Evolutionary conservation across 371 early-diverging fungal species (phyloP).

Genomic region (Mucor indicus): DNA sequence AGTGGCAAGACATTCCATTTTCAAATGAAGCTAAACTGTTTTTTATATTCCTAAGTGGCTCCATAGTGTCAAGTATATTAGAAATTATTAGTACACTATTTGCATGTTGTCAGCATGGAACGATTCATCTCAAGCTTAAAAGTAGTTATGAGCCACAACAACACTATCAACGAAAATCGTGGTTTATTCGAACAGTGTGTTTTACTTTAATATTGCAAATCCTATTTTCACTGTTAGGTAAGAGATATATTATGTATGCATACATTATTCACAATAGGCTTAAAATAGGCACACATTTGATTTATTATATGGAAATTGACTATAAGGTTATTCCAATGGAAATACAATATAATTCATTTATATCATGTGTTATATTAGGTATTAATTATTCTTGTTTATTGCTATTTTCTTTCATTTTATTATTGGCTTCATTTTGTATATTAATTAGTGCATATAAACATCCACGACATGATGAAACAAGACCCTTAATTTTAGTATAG

Average conservation of each 20-base stretch:
- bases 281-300: constrained; percentile 18
- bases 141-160: not conserved
- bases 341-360: constrained; percentile 9
- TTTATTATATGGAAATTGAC: constrained; percentile 11
- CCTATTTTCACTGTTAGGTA: constrained; percentile 19
- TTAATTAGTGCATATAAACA: constrained; percentile 15
- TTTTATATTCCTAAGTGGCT: constrained; percentile 10
- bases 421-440: constrained; percentile 23
- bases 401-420: constrained; percentile 12
- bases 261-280: not conserved
- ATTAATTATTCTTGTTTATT: constrained; percentile 20
- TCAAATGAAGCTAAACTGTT: constrained; percentile 8
- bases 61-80: constrained; percentile 6
- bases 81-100: constrained; percentile 7
- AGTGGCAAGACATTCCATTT: not conserved
- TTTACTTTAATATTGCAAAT: constrained; percentile 13
- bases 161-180: constrained; percentile 4
- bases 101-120: constrained; percentile 9
- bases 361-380: constrained; percentile 20
- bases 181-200: constrained; percentile 15
- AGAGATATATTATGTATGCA: not conserved
- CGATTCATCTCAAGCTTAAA: not conserved
- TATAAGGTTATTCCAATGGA: constrained; percentile 7
- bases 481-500: no score
- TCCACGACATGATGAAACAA: not conserved